phyloP scores from a whole-genome alignment of 192 early-diverging fungal species.

The Coemansia sp. region DNA sequence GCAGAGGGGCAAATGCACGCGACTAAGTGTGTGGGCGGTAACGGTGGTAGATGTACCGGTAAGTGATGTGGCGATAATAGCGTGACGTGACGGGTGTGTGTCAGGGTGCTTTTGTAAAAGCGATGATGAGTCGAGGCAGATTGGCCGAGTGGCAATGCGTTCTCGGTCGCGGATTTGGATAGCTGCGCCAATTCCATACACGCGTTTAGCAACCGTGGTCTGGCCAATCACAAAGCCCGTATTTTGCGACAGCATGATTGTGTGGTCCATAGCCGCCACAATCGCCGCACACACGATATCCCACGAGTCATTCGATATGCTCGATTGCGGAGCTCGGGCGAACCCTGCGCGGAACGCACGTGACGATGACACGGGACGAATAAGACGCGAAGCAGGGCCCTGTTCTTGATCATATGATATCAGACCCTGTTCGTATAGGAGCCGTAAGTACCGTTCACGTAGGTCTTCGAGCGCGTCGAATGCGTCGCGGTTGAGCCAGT shows the following conservation, averaged over 20 bases:
- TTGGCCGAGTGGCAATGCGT: background rate
- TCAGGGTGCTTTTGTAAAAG: background rate
- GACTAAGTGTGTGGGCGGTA: background rate
- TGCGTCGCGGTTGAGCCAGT: conserved; percentile 14
- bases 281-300: background rate
- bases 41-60: background rate
- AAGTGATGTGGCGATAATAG: background rate
- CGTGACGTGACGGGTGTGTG: background rate
- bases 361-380: background rate
- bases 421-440: background rate
- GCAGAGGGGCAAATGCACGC: background rate
- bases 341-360: background rate
- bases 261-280: background rate
- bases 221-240: background rate
- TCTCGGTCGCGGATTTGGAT: background rate
- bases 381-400: background rate
- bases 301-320: background rate
- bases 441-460: conserved; percentile 31
- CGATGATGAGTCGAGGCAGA: background rate
- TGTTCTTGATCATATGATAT: background rate
- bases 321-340: background rate
- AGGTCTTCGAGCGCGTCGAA: conserved; percentile 31
- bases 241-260: background rate
- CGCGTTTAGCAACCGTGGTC: background rate
- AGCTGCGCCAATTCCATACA: background rate